These are phyloP conservation scores for Lipomyces yamanashiensis DNA, from an alignment of 805 yeast species.

Conservation along the genomic window DNA sequence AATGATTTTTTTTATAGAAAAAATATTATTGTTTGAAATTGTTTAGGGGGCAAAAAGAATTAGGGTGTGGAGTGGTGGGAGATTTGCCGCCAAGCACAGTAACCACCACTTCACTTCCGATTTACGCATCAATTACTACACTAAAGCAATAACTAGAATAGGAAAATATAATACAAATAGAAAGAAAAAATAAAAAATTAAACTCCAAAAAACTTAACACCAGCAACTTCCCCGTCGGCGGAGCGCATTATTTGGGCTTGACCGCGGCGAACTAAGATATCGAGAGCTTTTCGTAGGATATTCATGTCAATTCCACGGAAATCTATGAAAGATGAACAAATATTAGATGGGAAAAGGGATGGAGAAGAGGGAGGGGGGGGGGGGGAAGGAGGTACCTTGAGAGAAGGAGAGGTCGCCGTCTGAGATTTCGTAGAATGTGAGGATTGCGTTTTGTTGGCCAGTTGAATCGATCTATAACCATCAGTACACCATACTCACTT, in stretches of 20 bases:
- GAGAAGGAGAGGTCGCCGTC: constrained; percentile 62
- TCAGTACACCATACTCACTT: constrained; percentile 38
- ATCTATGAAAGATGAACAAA: constrained; percentile 41
- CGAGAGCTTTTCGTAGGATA: constrained; percentile 60
- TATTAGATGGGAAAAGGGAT: constrained; percentile 27
- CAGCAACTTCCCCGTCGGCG: constrained; percentile 69
- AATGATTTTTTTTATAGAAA: not conserved
- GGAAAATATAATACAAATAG: not conserved
- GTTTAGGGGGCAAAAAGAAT: no score
- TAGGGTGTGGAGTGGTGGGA: no score
- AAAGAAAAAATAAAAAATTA: no score
- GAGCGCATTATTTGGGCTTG: constrained; percentile 75
- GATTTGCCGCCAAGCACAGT: no score
- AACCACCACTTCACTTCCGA: no score
- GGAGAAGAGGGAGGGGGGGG: constrained; percentile 48
- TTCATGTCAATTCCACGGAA: constrained; percentile 66
- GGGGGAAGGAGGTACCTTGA: constrained; percentile 44
- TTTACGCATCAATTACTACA: no score
- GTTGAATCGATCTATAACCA: constrained; percentile 57
- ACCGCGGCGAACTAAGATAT: constrained; percentile 64
- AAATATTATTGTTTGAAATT: not conserved
- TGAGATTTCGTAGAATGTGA: constrained; percentile 81
- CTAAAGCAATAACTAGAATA: not conserved
- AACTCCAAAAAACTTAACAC: constrained; percentile 60
- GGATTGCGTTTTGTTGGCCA: constrained; percentile 75